Evolutionary conservation across 1,284 basidiomycete genomes (phyloP), one percentile per base, ranked within the genome.

Genomic region (Puccinia novopanici): DNA sequence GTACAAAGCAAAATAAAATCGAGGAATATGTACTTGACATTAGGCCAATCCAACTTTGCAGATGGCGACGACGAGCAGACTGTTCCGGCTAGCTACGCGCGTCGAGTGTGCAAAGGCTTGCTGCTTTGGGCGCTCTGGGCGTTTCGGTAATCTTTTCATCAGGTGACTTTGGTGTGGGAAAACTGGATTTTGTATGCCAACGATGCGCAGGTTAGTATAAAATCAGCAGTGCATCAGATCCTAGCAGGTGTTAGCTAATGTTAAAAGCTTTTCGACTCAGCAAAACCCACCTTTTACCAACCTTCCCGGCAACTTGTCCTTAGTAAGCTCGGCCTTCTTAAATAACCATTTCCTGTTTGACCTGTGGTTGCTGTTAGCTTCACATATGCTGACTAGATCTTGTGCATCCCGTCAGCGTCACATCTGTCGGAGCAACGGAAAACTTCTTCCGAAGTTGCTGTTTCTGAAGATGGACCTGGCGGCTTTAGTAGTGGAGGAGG

Each of bases 101-200:
- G n/a, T 10, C 55, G 82, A 27, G 80, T 88, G 1, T 87, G 86
- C 81, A 85, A 86, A 75, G 84, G 84, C 10, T 86, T 82, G 84
- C 84, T 81, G 84, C 86, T 61, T 84, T 87, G 45, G 86, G 86
- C n/a, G 84, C 86, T 40, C 85, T 85, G 37, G 87, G 87, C 34
- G 85, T 85, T 3, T 87, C 87, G 10, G 85, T 87, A 55, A 83
- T 87, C 15, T 87, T 87, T 80, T 84, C 86, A 3, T 86, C 86
- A n/a, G 87, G 87, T 70, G 85, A 87, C 48, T 34, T 52, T 73
- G 78, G 78, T 48, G 78, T 80, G 3, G 78, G 78, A 42, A 57
- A 50, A 59, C 63, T 42, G 76, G 76, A 8, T 70, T 59, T 50
- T 79, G 76, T 52, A 50, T 48, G 13, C 65, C n/a, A 70, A 79